Conservation (phyloP, 2,329 filamentous ascomycete species). For the Ascosphaera apis region DNA sequence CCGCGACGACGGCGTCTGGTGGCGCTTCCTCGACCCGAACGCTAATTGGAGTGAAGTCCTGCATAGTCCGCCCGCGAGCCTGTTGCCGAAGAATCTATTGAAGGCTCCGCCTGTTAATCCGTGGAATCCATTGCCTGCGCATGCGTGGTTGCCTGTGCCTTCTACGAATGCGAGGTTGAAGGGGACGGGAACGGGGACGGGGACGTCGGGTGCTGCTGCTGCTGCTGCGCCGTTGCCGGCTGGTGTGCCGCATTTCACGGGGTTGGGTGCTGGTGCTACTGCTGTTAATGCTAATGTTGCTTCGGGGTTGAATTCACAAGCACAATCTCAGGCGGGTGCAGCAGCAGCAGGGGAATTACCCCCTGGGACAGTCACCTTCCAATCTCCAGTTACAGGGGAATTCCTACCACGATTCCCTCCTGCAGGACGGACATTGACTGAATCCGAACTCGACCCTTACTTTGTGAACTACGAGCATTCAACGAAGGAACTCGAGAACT, state of each 20-base stretch:
- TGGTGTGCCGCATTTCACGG: slow-evolving; percentile 7
- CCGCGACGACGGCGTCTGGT: slow-evolving; percentile 82
- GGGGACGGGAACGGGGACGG: too few relatives aligned
- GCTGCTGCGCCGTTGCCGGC: slow-evolving; percentile 8
- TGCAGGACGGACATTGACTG: slow-evolving; percentile 49
- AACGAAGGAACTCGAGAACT: slow-evolving; percentile 70
- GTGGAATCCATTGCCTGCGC: slow-evolving; percentile 72
- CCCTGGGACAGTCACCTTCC: slow-evolving; percentile 33
- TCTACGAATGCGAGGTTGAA: slow-evolving; percentile 69
- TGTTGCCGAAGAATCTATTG: slow-evolving; percentile 79
- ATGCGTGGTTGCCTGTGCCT: slow-evolving; percentile 71
- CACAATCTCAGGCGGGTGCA: too few relatives aligned
- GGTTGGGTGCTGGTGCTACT: slow-evolving; percentile 31
- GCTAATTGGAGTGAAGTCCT: slow-evolving; percentile 98
- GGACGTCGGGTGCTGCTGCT: slow-evolving; percentile 20
- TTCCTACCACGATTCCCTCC: slow-evolving; percentile 63
- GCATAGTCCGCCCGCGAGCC: slow-evolving; percentile 70
- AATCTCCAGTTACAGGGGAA: too few relatives aligned
- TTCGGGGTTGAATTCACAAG: too few relatives aligned
- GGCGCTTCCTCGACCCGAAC: slow-evolving; percentile 93
- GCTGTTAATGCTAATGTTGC: slow-evolving; percentile 28
- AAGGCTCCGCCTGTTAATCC: slow-evolving; percentile 90
- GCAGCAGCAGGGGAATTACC: too few relatives aligned
- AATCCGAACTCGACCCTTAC: slow-evolving; percentile 85
- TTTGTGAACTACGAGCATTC: slow-evolving; percentile 84